These are phyloP conservation scores for Dendrobium officinale DNA, from an alignment of 106 monocot species.

Conservation along the genomic window DNA sequence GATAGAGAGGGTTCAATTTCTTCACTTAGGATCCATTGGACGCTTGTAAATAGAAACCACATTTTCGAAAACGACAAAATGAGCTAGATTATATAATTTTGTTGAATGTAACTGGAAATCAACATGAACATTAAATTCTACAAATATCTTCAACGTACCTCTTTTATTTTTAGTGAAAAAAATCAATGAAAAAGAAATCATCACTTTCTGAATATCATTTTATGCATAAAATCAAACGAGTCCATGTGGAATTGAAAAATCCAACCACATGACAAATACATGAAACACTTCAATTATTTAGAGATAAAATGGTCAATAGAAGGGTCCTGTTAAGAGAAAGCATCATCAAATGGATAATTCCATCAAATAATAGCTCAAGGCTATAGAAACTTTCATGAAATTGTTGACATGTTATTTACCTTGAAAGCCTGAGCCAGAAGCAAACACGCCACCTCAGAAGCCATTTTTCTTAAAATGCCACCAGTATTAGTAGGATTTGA, in stretches of 20 bases:
- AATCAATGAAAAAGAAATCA: not conserved
- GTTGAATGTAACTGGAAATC: not conserved
- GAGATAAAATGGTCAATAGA: not conserved
- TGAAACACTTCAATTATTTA: not conserved
- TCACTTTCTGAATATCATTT: not conserved
- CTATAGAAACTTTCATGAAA: not conserved
- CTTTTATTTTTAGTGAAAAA: not conserved
- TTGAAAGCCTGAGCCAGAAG: constrained; percentile 4
- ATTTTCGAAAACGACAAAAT: not conserved
- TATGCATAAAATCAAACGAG: not conserved
- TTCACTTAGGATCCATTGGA: not conserved
- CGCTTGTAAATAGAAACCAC: not conserved
- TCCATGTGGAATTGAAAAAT: not conserved
- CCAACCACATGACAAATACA: not conserved
- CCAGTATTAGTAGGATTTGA: not conserved
- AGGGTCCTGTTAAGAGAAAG: not conserved
- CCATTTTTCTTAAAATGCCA: not conserved
- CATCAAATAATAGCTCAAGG: not conserved
- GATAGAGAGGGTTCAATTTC: no score
- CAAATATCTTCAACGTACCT: not conserved
- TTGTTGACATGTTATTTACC: not conserved
- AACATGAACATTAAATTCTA: not conserved
- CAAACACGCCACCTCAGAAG: constrained; percentile 1
- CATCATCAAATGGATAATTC: not conserved
- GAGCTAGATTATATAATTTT: not conserved